Evolutionary conservation across 805 yeast genomes (phyloP), one percentile per base, ranked within the genome.

Genomic region (Tetrapisispora namnaoensis): DNA sequence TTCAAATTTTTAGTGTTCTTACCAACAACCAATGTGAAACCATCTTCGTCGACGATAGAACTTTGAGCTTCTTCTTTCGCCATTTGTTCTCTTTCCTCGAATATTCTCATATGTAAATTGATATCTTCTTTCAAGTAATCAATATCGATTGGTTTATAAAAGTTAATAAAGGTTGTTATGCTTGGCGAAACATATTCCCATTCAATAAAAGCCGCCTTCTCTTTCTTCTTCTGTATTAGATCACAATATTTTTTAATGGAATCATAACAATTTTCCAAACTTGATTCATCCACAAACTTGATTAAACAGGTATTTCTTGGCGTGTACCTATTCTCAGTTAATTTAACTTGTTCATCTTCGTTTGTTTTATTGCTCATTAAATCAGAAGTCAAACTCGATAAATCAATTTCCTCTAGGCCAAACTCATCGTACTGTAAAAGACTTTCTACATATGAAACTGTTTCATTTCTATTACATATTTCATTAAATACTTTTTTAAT

Each of bases 11-110:
- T 88, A 53, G 95, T 78, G 61, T 86, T 90, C 45, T 86, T 75
- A 11, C 93, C 88, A 20, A 89, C 95, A 41, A 90, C 98, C 60
- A 86, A 70, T 0, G 95, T 88, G 69, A 90, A 90, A 2, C 97
- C 98, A 64, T 90, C 97, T 54, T 85, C 96, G 64, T 90, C 98
- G 3, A 89, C 93, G 32, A 78, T 58, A 42, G 77, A 74, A 27
- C 76, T 74, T 70, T 79, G 79, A 11, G 71, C 71, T 48, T 74
- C 73, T 36, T 79, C 81, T 28, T 71, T 70, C 1, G 81, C 78
- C 51, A 75, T 78, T 52, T 74, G 74, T 63, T 91, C 98, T 27
- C 81, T 77, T 48, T 73, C 68, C 57, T 83, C 86, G 66, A 89
- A 91, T 11, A 78, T 77, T 28, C 67, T 68, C 73, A 91, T 74